phyloP scores from a whole-genome alignment of 257 asterid genomes.

The Leptodermis oblonga region DNA sequence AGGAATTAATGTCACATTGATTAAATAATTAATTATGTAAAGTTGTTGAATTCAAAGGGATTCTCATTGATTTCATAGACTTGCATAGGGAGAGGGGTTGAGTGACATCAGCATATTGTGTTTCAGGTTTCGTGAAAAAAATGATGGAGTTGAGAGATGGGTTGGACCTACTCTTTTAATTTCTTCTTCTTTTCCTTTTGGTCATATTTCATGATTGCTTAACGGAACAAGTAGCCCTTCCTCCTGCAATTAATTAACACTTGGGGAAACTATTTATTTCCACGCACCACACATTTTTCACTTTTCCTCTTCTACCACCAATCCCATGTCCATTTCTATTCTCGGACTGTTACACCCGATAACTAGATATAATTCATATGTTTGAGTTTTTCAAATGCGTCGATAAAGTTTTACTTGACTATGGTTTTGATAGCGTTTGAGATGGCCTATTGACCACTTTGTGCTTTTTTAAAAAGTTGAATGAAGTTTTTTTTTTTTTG shows the following conservation, averaged over 20 bases:
- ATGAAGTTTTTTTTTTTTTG: background rate
- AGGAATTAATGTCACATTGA: background rate
- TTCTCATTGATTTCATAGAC: background rate
- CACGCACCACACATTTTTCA: conserved; percentile 9
- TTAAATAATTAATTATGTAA: conserved; percentile 8
- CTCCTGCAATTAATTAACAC: background rate
- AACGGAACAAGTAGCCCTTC: conserved; percentile 12
- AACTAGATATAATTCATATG: no score
- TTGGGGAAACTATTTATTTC: conserved; percentile 1
- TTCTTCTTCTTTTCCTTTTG: conserved; percentile 15
- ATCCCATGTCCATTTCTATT: background rate
- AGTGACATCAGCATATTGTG: background rate
- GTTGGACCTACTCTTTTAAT: conserved; percentile 21
- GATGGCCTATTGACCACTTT: no score
- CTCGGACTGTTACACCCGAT: no score
- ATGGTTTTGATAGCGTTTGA: no score
- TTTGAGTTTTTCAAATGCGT: no score
- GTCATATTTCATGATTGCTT: conserved; percentile 22
- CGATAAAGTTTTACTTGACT: no score
- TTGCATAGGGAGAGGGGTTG: background rate
- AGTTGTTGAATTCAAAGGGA: conserved; percentile 9
- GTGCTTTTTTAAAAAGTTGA: no score
- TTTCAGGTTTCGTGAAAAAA: conserved; percentile 16
- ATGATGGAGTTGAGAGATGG: conserved; percentile 32
- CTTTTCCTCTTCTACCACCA: background rate